These are phyloP conservation scores for Neurospora africana DNA, from an alignment of 495 filamentous ascomycete species.

Conservation along the genomic window DNA sequence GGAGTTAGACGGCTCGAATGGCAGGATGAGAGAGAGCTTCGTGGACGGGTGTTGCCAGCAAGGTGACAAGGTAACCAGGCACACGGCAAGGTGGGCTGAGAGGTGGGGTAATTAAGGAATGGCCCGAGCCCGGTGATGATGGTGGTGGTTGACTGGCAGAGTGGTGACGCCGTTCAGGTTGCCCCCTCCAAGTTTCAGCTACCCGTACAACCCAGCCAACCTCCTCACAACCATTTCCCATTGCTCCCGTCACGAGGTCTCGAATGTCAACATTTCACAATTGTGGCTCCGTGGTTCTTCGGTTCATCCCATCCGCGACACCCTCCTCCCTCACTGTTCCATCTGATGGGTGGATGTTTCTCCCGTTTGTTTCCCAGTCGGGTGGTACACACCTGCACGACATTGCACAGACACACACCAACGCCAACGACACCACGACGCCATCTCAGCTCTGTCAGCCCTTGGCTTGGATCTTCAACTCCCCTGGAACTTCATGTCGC, in stretches of 20 bases:
- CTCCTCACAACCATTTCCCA: not conserved
- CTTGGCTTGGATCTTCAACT: not conserved
- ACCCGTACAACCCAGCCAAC: not conserved
- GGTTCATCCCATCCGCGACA: not conserved
- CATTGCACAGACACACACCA: not conserved
- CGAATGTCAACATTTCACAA: not conserved
- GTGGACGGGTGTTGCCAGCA: not conserved
- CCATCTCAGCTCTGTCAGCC: not conserved
- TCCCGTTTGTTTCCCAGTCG: not conserved
- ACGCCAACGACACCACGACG: not conserved
- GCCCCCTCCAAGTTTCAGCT: not conserved
- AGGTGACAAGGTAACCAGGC: not conserved
- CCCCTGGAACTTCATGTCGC: not conserved
- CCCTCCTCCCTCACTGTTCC: not conserved
- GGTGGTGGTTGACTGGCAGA: not conserved
- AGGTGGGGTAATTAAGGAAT: not conserved
- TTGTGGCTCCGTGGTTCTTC: not conserved
- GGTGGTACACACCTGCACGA: not conserved
- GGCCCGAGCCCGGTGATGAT: not conserved
- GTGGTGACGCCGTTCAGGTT: not conserved
- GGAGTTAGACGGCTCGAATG: not conserved
- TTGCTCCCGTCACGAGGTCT: not conserved
- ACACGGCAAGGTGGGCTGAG: not conserved
- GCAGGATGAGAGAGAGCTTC: not conserved
- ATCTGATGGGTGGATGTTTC: not conserved